Evolutionary conservation across 192 early-diverging fungal genomes (phyloP).

Genomic region (Blastocladiella britannica): DNA sequence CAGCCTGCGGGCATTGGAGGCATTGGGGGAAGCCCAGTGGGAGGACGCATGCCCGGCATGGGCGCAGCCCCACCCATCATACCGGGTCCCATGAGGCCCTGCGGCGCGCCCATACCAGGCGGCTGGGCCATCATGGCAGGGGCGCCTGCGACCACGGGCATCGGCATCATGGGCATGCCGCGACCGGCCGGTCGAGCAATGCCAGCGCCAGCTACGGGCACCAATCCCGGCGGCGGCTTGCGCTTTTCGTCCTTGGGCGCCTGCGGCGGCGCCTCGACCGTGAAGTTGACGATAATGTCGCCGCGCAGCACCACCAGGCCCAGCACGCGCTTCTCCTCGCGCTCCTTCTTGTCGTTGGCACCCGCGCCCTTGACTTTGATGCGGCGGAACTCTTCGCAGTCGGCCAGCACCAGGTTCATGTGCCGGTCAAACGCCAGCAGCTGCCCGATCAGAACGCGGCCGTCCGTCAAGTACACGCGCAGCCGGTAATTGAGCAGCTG

Average conservation of each 20-base stretch:
- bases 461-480: slow-evolving; percentile 75
- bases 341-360: slow-evolving; percentile 24
- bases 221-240: slow-evolving; percentile 4
- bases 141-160: too few species aligned
- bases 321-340: slow-evolving; percentile 75
- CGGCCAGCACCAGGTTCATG: slow-evolving; percentile 96
- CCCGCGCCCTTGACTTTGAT: slow-evolving; percentile 54
- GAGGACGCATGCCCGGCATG: too few species aligned
- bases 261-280: slow-evolving; percentile 76
- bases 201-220: neutral
- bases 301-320: slow-evolving; percentile 87
- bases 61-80: too few species aligned
- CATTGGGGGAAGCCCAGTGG: too few species aligned
- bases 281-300: slow-evolving; percentile 75
- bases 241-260: slow-evolving; percentile 18
- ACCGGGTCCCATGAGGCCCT: too few species aligned
- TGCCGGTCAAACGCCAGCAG: slow-evolving; percentile 99
- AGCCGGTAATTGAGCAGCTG: slow-evolving; percentile 85
- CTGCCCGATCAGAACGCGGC: slow-evolving; percentile 79
- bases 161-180: too few species aligned
- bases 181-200: too few species aligned
- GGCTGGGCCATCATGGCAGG: too few species aligned
- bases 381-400: slow-evolving; percentile 91
- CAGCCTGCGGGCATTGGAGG: too few species aligned
- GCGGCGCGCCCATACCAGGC: too few species aligned